Percentiles rank a stretch among this genome's conserved stretches.
Conservation (phyloP, 352 stramenopile species). For the Phytophthora agathidicida region DNA sequence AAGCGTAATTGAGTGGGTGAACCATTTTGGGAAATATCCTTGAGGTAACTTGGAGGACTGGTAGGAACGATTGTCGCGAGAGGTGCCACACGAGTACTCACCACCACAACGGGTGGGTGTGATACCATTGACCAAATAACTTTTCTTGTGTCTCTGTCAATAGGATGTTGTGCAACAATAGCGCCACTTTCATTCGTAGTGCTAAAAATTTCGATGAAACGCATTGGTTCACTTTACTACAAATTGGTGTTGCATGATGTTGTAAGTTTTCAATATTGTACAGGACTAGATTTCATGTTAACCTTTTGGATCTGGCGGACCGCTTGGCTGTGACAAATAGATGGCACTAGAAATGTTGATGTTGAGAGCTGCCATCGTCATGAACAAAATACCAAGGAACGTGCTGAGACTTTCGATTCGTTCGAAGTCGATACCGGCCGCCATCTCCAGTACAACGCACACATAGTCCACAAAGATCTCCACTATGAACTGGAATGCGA, state of each 20-base stretch:
- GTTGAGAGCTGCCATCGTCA: slow-evolving; percentile 36
- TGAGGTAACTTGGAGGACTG: background rate
- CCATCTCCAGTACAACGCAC: slow-evolving; percentile 37
- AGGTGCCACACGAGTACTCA: background rate
- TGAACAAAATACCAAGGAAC: slow-evolving; percentile 33
- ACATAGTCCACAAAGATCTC: slow-evolving; percentile 41
- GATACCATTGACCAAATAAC: background rate
- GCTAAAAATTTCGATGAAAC: no score
- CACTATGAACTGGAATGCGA: slow-evolving; percentile 25
- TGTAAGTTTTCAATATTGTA: no score
- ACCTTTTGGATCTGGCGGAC: no score
- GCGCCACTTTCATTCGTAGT: no score
- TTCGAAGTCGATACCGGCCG: slow-evolving; percentile 30
- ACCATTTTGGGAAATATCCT: no score
- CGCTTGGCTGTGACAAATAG: no score
- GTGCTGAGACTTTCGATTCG: slow-evolving; percentile 26
- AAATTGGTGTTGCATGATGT: no score
- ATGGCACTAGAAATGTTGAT: slow-evolving; percentile 36
- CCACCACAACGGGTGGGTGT: background rate
- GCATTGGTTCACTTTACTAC: no score
- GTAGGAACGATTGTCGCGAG: background rate
- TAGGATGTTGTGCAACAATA: slow-evolving; percentile 1
- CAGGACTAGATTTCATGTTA: no score
- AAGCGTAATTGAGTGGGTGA: slow-evolving; percentile 23
- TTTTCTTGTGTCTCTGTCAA: no score